Base-by-base conservation (phyloP, 2,329 filamentous ascomycete genomes). In the Fusarium clavum region DNA sequence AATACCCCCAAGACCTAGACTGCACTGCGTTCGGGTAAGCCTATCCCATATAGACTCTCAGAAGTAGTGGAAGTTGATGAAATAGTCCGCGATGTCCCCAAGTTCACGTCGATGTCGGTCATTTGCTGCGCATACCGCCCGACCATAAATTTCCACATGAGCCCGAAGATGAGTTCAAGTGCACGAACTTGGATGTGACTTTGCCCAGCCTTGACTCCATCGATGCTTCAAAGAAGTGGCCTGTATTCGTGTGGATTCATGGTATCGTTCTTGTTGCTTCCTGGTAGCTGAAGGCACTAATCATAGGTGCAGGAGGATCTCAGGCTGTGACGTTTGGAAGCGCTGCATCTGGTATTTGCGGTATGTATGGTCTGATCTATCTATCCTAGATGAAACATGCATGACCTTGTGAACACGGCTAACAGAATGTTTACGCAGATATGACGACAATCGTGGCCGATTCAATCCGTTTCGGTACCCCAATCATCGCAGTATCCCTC, bases 241-340 rank as follows among this genome's bases (percentile, higher is more conserved):
- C 83, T 2, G 82, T 85, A 13, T 49, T 84, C 11, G 62, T 84
- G 13, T 85, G 83, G 81, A 82, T 85, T 18, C 81, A 85, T 62
- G 83, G 83, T 77, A 67, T 8, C 9, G 1, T 1, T 6, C 0
- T 8, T 0, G 7, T 8, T 8, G 2, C 1, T 2, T 1, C 0
- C 1, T 3, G 0, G 10, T 9, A 5, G 0, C 1, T 1, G n/a
- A 2, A 43, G n/a, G 4, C 7, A 4, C 52, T 70, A 2, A 70
- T 2, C 1, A 1, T 5, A 1, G 3, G 9, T 3, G 14, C 16
- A 78, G 76, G 81, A 12, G 83, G 83, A 12, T 83, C 81, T 5
- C 83, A 84, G 51, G 76, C 81, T 2, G 77, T 84, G 8, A 83
- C 82, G 0, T 84, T 83, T 60, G 82, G 80, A 34, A 81, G 78